phyloP scores from a whole-genome alignment of 805 yeast genomes.

The Lipomyces yamanashiensis region DNA sequence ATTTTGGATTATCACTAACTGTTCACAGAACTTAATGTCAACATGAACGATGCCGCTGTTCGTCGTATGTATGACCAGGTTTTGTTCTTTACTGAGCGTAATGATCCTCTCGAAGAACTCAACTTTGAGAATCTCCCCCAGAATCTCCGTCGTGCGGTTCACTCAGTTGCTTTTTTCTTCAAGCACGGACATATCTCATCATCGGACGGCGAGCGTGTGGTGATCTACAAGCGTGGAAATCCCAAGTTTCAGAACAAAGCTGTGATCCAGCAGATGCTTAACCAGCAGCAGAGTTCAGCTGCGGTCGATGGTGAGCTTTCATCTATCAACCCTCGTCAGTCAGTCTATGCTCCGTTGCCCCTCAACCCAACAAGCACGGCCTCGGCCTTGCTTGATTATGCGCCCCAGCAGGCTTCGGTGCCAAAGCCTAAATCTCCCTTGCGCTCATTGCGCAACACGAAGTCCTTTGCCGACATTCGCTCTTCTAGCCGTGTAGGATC shows the following conservation, averaged over 20 bases:
- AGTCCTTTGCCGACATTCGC: constrained; percentile 46
- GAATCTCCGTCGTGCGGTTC: constrained; percentile 21
- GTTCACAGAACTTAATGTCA: constrained; percentile 19
- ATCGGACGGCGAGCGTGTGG: constrained; percentile 20
- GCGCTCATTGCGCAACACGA: constrained; percentile 36
- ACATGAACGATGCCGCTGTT: constrained; percentile 24
- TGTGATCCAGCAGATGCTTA: constrained; percentile 5
- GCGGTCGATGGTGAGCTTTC: background rate
- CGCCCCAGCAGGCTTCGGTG: background rate
- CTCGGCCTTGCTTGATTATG: constrained; percentile 23
- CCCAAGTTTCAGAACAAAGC: constrained; percentile 19
- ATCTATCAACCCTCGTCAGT: constrained; percentile 7
- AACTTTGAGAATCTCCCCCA: constrained; percentile 22
- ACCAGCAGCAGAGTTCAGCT: constrained; percentile 2
- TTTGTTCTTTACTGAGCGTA: constrained; percentile 23
- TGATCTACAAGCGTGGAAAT: constrained; percentile 21
- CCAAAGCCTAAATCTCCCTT: constrained; percentile 21
- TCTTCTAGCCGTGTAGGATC: constrained; percentile 34
- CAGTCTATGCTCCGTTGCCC: constrained; percentile 20
- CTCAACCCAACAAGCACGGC: constrained; percentile 18
- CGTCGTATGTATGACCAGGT: constrained; percentile 24
- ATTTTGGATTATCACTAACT: background rate
- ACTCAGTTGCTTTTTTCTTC: constrained; percentile 17
- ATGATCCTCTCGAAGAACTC: constrained; percentile 24
- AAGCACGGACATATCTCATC: constrained; percentile 19